Evolutionary conservation across 2,329 filamentous ascomycete species (phyloP), one percentile per base, ranked within the genome.

Genomic region (Fusarium liriodendri): DNA sequence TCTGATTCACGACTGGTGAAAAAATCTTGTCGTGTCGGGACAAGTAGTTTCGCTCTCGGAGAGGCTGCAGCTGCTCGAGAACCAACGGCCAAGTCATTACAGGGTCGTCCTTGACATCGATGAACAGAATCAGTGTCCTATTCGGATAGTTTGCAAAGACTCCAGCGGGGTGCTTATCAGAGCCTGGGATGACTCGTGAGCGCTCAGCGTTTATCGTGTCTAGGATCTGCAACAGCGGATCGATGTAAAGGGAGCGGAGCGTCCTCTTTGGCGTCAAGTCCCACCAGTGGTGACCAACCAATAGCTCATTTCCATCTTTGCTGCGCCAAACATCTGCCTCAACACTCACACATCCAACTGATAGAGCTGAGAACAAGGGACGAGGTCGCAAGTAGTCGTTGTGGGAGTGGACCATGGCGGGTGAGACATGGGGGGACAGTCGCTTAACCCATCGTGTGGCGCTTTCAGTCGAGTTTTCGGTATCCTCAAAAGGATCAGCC

Each of bases 281-380:
- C 47, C 75, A 76, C 9, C 82, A 84, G 52, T 89, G 87, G 78
- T 94, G 92, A 1, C 91, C 91, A 35, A 94, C 89, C 57, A 88
- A 88, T 6, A 94, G 84, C 10, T 82, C 82, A 20, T 79, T 77
- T 58, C 88, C 85, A 52, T 87, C 87, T 2, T 62, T 71, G 38
- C 61, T 77, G 1, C 90, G 84, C 90, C 90, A 94, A 11, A 94
- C 88, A 74, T 94, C 92, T 4, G 91, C 91, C 81, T 94, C 92
- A 3, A 93, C 85, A 20, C 91, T 87, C 4, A 87, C 88, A 74
- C 89, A 92, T 7, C 90, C 89, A 4, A 87, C 87, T 9, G 85
- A 82, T 2, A 91, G 81, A 20, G 92, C 92, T 4, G 89, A 89
- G 76, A 89, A 92, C 7, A 94, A 83, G 0, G 92, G 91, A 1